Conservation (phyloP, 2,329 filamentous ascomycete species). For the Aspergillus floridensis region DNA sequence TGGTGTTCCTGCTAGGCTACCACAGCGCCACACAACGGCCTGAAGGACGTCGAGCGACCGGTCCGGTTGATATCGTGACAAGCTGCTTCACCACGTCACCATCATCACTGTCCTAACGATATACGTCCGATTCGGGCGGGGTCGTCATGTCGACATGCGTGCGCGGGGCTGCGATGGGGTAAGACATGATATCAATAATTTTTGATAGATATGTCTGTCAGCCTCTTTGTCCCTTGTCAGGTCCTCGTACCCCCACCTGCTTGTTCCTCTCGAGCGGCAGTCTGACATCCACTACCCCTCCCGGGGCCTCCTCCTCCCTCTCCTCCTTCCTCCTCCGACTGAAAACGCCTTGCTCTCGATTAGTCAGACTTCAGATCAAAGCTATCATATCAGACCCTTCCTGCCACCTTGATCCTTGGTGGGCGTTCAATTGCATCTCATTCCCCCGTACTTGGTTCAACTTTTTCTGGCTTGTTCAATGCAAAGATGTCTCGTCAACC, state of each 20-base stretch:
- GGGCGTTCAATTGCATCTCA: conserved; percentile 6
- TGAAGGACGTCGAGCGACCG: conserved; percentile 25
- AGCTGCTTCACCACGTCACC: conserved; percentile 33
- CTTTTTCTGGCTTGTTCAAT: conserved; percentile 6
- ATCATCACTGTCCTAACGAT: conserved; percentile 20
- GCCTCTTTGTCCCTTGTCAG: conserved; percentile 17
- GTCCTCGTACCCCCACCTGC: conserved; percentile 18
- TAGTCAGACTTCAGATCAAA: conserved; percentile 7
- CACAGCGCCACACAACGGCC: conserved; percentile 26
- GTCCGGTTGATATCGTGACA: conserved; percentile 29
- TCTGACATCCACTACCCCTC: conserved; percentile 14
- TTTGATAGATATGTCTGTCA: conserved; percentile 15
- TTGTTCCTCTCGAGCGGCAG: conserved; percentile 11
- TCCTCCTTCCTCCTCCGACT: conserved; percentile 8
- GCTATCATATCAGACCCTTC: conserved; percentile 4
- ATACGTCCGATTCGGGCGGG: conserved; percentile 19
- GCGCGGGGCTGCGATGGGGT: conserved; percentile 25
- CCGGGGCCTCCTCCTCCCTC: not conserved
- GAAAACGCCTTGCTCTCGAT: conserved; percentile 3
- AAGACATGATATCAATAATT: conserved; percentile 26
- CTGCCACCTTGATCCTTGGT: not conserved
- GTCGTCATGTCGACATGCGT: conserved; percentile 20
- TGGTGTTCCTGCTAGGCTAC: conserved; percentile 23
- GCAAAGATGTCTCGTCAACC: conserved; percentile 42
- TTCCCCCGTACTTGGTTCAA: conserved; percentile 5